phyloP scores from a whole-genome alignment of 1,284 basidiomycete genomes.

The Sanghuangporus baumii region DNA sequence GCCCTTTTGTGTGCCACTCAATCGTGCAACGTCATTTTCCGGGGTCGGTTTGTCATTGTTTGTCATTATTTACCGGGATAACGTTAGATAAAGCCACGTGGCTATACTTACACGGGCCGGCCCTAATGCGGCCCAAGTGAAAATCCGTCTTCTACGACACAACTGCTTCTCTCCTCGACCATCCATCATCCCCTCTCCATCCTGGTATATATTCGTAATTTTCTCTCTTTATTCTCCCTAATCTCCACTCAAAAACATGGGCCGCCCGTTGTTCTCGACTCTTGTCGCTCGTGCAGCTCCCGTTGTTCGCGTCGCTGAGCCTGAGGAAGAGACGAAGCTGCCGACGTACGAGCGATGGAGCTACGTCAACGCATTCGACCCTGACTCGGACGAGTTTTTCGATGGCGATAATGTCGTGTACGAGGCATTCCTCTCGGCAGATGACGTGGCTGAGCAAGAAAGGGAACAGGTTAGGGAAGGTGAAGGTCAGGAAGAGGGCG shows the following conservation, averaged over 20 bases:
- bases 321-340: conserved; percentile 35
- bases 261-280: conserved; percentile 59
- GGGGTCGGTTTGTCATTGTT: neutral
- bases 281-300: conserved; percentile 29
- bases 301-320: conserved; percentile 34
- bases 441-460: conserved; percentile 14
- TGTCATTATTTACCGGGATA: neutral
- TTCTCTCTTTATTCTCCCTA: neutral
- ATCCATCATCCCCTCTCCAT: neutral
- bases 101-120: neutral
- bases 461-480: neutral
- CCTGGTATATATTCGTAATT: conserved; percentile 9
- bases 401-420: conserved; percentile 50
- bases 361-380: conserved; percentile 63
- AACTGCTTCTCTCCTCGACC: neutral
- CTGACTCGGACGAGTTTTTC: conserved; percentile 77
- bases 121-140: conserved; percentile 7
- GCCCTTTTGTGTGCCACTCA: too few relatives aligned
- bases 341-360: conserved; percentile 55
- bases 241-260: conserved; percentile 37
- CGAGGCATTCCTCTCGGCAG: conserved; percentile 55
- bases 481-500: neutral
- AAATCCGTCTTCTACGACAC: conserved; percentile 10
- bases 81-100: neutral
- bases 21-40: too few relatives aligned